These are phyloP conservation scores for Populus alba DNA, from an alignment of 345 rosid genomes.

Conservation along the genomic window DNA sequence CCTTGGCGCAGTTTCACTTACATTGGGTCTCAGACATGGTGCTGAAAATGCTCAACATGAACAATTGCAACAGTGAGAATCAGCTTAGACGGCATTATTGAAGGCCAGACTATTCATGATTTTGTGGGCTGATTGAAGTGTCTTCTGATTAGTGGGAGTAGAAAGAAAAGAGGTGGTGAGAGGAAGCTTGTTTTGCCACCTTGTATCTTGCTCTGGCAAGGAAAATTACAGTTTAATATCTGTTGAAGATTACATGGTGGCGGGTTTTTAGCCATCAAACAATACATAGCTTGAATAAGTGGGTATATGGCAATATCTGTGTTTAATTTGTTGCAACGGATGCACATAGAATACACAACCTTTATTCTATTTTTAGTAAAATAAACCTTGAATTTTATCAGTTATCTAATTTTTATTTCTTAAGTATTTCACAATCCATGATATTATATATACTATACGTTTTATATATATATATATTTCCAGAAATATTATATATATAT, in stretches of 20 bases:
- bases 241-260: not conserved
- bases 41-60: constrained; percentile 42
- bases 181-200: not conserved
- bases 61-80: constrained; percentile 32
- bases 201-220: not conserved
- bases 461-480: no score
- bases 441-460: no score
- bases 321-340: no score
- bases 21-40: constrained; percentile 53
- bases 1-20: constrained; percentile 47
- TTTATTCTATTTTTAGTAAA: no score
- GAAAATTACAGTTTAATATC: not conserved
- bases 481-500: no score
- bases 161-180: not conserved
- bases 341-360: no score
- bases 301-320: no score
- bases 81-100: constrained; percentile 39
- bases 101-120: constrained; percentile 52
- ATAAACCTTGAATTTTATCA: no score
- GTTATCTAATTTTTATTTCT: no score
- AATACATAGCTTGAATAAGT: no score
- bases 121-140: constrained; percentile 37
- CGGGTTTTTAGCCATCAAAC: no score
- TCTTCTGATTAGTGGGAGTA: not conserved
- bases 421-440: no score